A percentile compares a stretch with the other conserved stretches of the same genome.
Evolutionary conservation across 1,284 basidiomycete genomes (phyloP).

Genomic region (Butyriboletus appendiculatus): DNA sequence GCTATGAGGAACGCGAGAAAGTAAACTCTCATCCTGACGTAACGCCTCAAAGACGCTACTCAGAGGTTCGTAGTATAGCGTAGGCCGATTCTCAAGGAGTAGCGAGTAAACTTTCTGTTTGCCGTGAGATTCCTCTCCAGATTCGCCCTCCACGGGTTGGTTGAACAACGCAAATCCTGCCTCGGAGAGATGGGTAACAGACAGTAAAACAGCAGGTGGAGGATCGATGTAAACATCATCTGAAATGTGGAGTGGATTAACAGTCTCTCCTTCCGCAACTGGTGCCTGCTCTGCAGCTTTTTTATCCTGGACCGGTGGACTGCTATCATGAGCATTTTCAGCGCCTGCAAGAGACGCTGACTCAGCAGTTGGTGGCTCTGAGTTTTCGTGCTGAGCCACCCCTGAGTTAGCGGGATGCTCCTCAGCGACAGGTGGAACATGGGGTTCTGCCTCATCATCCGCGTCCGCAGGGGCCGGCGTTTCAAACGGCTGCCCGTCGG

Average conservation of each 20-base stretch:
- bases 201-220: constrained; percentile 68
- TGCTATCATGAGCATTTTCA: constrained; percentile 5
- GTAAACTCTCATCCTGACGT: constrained; percentile 53
- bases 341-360: constrained; percentile 2
- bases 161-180: constrained; percentile 61
- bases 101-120: constrained; percentile 34
- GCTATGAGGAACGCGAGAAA: constrained; percentile 48
- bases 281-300: constrained; percentile 9
- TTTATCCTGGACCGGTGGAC: constrained; percentile 10
- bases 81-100: constrained; percentile 60
- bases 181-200: constrained; percentile 44
- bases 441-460: constrained; percentile 4
- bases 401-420: constrained; percentile 8
- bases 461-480: constrained; percentile 3
- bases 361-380: constrained; percentile 13
- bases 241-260: constrained; percentile 64
- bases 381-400: constrained; percentile 8
- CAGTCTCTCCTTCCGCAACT: constrained; percentile 10
- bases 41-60: constrained; percentile 66
- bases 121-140: constrained; percentile 21
- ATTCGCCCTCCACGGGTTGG: constrained; percentile 35
- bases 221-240: constrained; percentile 74
- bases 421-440: constrained; percentile 1
- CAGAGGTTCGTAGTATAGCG: constrained; percentile 73
- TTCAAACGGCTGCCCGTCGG: constrained; percentile 6